A percentile compares a stretch with the other conserved stretches of the same genome.
Evolutionary conservation across 2,329 filamentous ascomycete species (phyloP).

Genomic region (Cylindrodendrum hubeiense): DNA sequence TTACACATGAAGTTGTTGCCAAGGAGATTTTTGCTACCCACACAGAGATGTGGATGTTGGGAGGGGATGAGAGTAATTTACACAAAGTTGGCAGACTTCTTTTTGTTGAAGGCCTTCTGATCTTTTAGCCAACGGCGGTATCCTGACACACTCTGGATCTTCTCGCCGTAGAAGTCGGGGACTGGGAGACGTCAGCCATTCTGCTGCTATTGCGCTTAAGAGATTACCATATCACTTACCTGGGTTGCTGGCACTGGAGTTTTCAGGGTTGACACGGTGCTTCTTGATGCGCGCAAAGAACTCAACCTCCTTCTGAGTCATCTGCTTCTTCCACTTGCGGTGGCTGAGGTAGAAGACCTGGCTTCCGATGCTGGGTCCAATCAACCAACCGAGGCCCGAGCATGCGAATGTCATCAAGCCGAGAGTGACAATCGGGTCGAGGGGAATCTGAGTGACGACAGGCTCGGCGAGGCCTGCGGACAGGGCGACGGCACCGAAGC

Average conservation of each 20-base stretch:
- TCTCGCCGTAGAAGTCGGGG: slow-evolving; percentile 98
- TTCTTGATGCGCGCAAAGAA: slow-evolving; percentile 94
- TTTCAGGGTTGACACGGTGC: slow-evolving; percentile 90
- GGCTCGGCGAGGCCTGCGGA: slow-evolving; percentile 79
- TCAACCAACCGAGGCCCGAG: slow-evolving; percentile 87
- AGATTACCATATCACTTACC: slow-evolving; percentile 53
- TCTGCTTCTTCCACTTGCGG: slow-evolving; percentile 76
- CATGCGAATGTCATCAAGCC: slow-evolving; percentile 83
- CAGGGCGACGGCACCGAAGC: slow-evolving; percentile 73
- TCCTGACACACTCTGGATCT: slow-evolving; percentile 91
- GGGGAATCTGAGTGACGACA: slow-evolving; percentile 77
- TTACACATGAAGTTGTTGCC: slow-evolving; percentile 32
- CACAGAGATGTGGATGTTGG: slow-evolving; percentile 19
- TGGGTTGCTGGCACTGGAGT: slow-evolving; percentile 90
- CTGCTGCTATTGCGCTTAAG: not conserved
- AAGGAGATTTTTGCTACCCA: slow-evolving; percentile 22
- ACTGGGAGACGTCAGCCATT: slow-evolving; percentile 61
- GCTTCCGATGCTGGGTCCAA: slow-evolving; percentile 86
- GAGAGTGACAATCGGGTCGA: slow-evolving; percentile 89
- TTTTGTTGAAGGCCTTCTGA: slow-evolving; percentile 96
- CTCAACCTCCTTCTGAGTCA: slow-evolving; percentile 90
- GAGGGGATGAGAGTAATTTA: slow-evolving; percentile 48
- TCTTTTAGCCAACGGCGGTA: slow-evolving; percentile 98
- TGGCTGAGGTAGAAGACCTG: slow-evolving; percentile 83
- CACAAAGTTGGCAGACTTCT: slow-evolving; percentile 79